Conservation (phyloP, 1,139 yeast genomes). For the Diutina siamensis region DNA sequence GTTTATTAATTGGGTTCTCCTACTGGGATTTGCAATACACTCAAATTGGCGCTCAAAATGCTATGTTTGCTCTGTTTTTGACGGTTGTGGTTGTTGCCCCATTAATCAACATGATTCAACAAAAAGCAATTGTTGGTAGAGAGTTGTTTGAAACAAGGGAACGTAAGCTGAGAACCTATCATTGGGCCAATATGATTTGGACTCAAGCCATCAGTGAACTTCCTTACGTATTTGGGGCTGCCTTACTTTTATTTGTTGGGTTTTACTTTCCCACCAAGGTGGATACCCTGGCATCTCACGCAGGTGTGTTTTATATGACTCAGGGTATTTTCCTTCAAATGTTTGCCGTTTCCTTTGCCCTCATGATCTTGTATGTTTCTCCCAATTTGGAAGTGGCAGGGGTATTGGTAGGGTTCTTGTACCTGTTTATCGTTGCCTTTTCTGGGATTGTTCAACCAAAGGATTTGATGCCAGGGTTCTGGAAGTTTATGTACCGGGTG, state of each 20-base stretch:
- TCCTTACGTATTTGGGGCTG: conserved; percentile 43
- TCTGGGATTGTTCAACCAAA: conserved; percentile 57
- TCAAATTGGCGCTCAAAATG: conserved; percentile 37
- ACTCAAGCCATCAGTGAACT: conserved; percentile 42
- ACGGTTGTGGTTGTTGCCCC: conserved; percentile 40
- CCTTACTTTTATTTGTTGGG: conserved; percentile 40
- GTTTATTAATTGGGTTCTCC: conserved; percentile 44
- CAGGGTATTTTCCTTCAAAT: conserved; percentile 43
- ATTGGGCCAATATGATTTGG: conserved; percentile 46
- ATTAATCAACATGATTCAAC: conserved; percentile 28
- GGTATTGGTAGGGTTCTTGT: conserved; percentile 39
- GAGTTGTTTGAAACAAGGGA: conserved; percentile 55
- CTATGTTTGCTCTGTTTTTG: conserved; percentile 40
- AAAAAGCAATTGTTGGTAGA: conserved; percentile 37
- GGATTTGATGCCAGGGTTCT: conserved; percentile 45
- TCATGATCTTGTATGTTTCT: conserved; percentile 41
- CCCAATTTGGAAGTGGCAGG: conserved; percentile 57
- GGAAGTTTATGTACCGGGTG: conserved; percentile 52
- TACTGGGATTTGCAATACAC: conserved; percentile 19
- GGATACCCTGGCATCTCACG: conserved; percentile 1
- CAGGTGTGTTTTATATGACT: conserved; percentile 19
- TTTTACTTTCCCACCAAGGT: conserved; percentile 43
- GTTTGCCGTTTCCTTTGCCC: conserved; percentile 43
- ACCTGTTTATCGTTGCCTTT: conserved; percentile 44
- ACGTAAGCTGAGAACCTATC: conserved; percentile 52